A percentile compares a stretch with the other conserved stretches of the same genome.
Evolutionary conservation across 306 rosid genomes (phyloP).

Genomic region (Coriaria nepalensis): DNA sequence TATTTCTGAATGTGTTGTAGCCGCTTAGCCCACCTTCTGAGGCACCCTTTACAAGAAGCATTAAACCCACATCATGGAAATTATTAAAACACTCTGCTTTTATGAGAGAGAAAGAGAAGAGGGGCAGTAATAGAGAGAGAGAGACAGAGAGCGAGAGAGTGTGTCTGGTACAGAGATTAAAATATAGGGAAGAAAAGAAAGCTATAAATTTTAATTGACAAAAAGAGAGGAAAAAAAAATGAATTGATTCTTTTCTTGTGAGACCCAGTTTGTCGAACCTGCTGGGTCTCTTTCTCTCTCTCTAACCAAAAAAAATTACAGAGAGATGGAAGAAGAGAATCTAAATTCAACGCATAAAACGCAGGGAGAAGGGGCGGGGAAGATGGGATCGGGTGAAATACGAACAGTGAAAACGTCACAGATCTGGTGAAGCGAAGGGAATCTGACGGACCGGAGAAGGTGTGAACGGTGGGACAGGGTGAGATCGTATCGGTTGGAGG

Average conservation of each 20-base stretch:
- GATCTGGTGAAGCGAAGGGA: too few species aligned
- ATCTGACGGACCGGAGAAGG: too few species aligned
- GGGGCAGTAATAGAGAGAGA: constrained; percentile 10
- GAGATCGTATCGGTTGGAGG: too few species aligned
- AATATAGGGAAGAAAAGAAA: constrained; percentile 1
- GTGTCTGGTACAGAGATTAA: not conserved
- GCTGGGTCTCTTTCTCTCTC: constrained; percentile 2
- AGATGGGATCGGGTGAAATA: too few species aligned
- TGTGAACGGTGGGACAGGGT: too few species aligned
- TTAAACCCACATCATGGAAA: constrained; percentile 6
- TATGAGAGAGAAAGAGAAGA: constrained; percentile 12
- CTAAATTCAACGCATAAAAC: constrained; percentile 17
- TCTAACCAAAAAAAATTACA: constrained; percentile 9
- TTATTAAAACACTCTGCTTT: constrained; percentile 7
- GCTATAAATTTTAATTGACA: not conserved
- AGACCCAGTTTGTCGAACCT: constrained; percentile 16
- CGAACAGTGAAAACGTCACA: too few species aligned
- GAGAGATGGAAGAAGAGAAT: constrained; percentile 7
- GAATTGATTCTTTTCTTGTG: constrained; percentile 18
- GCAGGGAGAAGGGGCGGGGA: not conserved
- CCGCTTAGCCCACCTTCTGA: constrained; percentile 8
- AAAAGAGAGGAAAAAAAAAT: not conserved
- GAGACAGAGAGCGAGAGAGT: not conserved
- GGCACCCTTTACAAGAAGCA: constrained; percentile 7
- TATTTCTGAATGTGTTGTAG: not conserved